Conservation (phyloP, 257 asterid species). For the Nicotiana otophora region DNA sequence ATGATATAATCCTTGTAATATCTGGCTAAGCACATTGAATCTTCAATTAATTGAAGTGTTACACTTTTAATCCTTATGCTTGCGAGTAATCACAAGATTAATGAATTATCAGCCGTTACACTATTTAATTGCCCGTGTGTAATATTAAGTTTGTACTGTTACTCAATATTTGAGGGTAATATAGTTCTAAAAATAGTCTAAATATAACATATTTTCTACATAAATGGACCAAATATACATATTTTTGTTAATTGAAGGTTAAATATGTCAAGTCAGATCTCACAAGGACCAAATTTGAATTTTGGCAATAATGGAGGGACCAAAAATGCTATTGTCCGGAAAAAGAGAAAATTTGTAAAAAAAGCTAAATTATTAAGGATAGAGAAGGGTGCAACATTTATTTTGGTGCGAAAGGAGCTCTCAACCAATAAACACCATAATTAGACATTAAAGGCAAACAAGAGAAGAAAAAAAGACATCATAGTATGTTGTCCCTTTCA, state of each 20-base stretch:
- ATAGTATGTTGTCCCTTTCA: slow-evolving; percentile 5
- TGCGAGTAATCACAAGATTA: background rate
- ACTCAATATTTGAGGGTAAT: background rate
- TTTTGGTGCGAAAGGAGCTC: slow-evolving; percentile 13
- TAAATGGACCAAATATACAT: too few species aligned
- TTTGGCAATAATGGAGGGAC: background rate
- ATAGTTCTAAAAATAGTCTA: too few species aligned
- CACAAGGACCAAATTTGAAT: background rate
- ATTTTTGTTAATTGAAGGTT: background rate
- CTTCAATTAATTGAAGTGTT: background rate
- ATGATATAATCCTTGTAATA: background rate
- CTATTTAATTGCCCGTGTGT: background rate
- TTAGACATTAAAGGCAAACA: background rate
- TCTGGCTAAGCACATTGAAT: background rate
- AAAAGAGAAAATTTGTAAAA: background rate
- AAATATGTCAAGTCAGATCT: background rate
- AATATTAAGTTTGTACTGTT: background rate
- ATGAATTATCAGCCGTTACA: background rate
- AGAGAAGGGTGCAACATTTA: slow-evolving; percentile 9
- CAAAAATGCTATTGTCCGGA: background rate
- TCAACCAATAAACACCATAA: slow-evolving; percentile 7
- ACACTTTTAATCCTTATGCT: background rate
- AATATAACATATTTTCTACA: too few species aligned
- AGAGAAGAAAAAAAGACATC: background rate
- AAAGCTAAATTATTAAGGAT: background rate